These are phyloP conservation scores for Aspergillus homomorphus DNA, from an alignment of 495 filamentous ascomycete species.

Conservation along the genomic window DNA sequence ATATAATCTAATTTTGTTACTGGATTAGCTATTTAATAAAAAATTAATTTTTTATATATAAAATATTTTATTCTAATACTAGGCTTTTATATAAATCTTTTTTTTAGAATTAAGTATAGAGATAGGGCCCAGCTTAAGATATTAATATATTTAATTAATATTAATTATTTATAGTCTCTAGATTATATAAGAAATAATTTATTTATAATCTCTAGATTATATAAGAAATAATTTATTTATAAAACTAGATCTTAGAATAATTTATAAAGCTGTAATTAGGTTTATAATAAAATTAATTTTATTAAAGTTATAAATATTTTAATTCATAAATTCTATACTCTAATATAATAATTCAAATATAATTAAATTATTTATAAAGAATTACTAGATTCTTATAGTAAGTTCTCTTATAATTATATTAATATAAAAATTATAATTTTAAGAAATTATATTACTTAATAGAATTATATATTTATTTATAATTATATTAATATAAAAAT, in stretches of 20 bases:
- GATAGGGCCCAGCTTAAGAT: conserved; percentile 14
- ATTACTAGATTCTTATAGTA: background rate
- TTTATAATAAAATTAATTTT: no score
- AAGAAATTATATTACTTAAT: background rate
- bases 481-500: no score
- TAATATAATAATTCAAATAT: background rate
- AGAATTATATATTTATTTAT: conserved; percentile 1
- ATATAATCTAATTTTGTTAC: conserved; percentile 1
- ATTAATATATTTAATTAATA: conserved; percentile 33
- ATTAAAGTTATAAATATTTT: no score
- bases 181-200: conserved; percentile 25
- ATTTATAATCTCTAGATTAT: conserved; percentile 40
- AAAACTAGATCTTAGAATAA: background rate
- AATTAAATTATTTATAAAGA: background rate
- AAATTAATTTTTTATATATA: background rate
- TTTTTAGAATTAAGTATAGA: conserved; percentile 26
- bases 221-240: background rate
- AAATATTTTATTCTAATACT: conserved; percentile 19
- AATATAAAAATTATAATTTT: background rate
- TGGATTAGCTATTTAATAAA: background rate
- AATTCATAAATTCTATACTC: no score
- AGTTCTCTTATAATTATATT: conserved; percentile 1
- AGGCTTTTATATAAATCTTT: conserved; percentile 21
- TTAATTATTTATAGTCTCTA: conserved; percentile 37
- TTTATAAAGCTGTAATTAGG: background rate